Conservation (phyloP, 495 filamentous ascomycete genomes). For the Neurospora cerealis region DNA sequence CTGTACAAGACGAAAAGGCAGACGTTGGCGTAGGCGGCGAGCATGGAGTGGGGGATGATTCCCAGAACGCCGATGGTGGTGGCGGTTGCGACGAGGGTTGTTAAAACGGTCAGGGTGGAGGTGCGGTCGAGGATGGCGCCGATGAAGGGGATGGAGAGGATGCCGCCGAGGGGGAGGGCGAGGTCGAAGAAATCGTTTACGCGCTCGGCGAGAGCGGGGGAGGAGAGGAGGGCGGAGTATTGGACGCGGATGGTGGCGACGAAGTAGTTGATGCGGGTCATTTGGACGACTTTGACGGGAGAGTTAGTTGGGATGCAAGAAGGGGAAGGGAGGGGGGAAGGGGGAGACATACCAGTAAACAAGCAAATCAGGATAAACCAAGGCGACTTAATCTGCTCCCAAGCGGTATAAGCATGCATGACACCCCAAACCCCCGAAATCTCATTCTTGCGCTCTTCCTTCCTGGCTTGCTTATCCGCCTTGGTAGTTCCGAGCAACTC, state of each 20-base stretch:
- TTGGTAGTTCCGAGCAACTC: conserved; percentile 56
- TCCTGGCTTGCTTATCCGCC: conserved; percentile 41
- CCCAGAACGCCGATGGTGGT: conserved; percentile 74
- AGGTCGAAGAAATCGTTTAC: conserved; percentile 85
- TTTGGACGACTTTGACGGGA: conserved; percentile 51
- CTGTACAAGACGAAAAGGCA: conserved; percentile 69
- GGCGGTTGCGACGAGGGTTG: conserved; percentile 59
- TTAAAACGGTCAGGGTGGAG: conserved; percentile 64
- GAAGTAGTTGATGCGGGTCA: conserved; percentile 96
- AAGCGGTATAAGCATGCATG: conserved; percentile 64
- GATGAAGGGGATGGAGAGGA: conserved; percentile 80
- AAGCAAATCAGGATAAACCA: conserved; percentile 85
- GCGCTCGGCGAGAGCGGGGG: conserved; percentile 41
- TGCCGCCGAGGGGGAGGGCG: conserved; percentile 76
- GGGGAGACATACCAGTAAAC: conserved; percentile 48
- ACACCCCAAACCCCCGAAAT: conserved; percentile 78
- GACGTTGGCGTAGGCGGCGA: conserved; percentile 69
- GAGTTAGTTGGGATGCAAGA: not conserved
- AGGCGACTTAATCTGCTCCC: conserved; percentile 64
- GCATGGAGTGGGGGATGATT: conserved; percentile 51
- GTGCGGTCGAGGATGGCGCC: conserved; percentile 72
- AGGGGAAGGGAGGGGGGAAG: not conserved
- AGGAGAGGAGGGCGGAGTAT: conserved; percentile 68
- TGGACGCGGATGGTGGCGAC: conserved; percentile 83
- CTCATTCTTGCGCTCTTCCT: conserved; percentile 49